Percentiles rank a stretch among this genome's conserved stretches.
These are phyloP conservation scores for Rusavskia elegans DNA, from an alignment of 495 filamentous ascomycete species.

Conservation along the genomic window DNA sequence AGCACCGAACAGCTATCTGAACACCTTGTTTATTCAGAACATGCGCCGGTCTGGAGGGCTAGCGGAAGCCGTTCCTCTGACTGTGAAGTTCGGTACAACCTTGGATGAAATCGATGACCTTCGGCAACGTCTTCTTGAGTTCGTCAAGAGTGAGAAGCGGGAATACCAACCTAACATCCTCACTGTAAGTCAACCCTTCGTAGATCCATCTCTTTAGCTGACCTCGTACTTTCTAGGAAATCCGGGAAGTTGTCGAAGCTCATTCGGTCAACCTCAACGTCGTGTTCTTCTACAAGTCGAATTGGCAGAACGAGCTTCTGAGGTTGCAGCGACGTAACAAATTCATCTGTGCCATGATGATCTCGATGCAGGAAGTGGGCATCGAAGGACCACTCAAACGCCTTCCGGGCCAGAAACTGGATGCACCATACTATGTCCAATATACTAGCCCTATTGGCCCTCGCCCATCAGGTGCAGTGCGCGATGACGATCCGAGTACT, in stretches of 20 bases:
- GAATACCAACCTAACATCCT: slow-evolving; percentile 85
- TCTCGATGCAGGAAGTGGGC: slow-evolving; percentile 65
- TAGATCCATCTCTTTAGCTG: too few species aligned
- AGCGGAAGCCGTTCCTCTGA: slow-evolving; percentile 72
- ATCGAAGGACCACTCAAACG: slow-evolving; percentile 76
- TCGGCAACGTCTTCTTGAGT: slow-evolving; percentile 68
- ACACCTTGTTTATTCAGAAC: slow-evolving; percentile 87
- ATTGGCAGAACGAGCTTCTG: slow-evolving; percentile 83
- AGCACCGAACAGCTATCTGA: slow-evolving; percentile 86
- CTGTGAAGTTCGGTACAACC: slow-evolving; percentile 79
- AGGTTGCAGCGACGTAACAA: slow-evolving; percentile 85
- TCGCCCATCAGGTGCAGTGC: neutral
- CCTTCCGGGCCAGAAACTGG: slow-evolving; percentile 47
- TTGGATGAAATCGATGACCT: slow-evolving; percentile 75
- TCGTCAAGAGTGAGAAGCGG: slow-evolving; percentile 71
- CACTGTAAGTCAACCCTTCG: slow-evolving; percentile 24
- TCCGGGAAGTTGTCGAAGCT: slow-evolving; percentile 48
- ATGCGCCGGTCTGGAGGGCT: slow-evolving; percentile 78
- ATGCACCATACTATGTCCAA: slow-evolving; percentile 42
- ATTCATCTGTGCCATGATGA: slow-evolving; percentile 89
- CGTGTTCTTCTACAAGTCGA: slow-evolving; percentile 95
- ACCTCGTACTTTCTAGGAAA: slow-evolving; percentile 26
- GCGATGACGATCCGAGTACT: neutral
- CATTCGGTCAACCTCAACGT: slow-evolving; percentile 77
- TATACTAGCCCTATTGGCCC: slow-evolving; percentile 15